phyloP scores from a whole-genome alignment of 2,329 filamentous ascomycete species.

The Alternaria burnsii region DNA sequence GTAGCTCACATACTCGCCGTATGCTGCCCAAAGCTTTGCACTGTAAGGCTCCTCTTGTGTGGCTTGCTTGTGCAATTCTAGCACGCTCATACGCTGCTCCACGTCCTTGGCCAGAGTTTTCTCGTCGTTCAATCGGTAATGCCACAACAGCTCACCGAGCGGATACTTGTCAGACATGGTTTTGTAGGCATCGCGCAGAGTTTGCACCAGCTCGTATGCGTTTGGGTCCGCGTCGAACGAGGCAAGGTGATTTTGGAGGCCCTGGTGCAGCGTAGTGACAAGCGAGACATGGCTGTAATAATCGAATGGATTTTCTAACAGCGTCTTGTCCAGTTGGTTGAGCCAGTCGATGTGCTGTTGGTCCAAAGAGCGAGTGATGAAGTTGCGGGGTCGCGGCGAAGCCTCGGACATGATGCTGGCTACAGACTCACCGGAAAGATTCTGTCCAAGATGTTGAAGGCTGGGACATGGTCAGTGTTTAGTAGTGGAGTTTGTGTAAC shows the following conservation, averaged over 20 bases:
- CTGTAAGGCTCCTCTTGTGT: slow-evolving; percentile 76
- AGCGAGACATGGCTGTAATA: slow-evolving; percentile 59
- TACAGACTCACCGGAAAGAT: slow-evolving; percentile 55
- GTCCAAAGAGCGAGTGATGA: slow-evolving; percentile 54
- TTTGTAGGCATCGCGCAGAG: slow-evolving; percentile 61
- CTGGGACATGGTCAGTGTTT: slow-evolving; percentile 22
- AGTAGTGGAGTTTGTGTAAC: slow-evolving; percentile 14
- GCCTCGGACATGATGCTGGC: slow-evolving; percentile 59
- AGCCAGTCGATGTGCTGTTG: slow-evolving; percentile 55
- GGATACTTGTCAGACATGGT: slow-evolving; percentile 71
- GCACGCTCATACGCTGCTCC: slow-evolving; percentile 72
- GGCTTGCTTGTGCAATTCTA: slow-evolving; percentile 77
- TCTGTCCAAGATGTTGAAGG: slow-evolving; percentile 46
- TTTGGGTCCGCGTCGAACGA: slow-evolving; percentile 48
- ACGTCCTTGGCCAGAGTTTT: slow-evolving; percentile 67
- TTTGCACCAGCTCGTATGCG: slow-evolving; percentile 55
- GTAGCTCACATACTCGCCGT: slow-evolving; percentile 79
- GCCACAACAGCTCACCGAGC: slow-evolving; percentile 79
- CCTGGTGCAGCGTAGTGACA: slow-evolving; percentile 59
- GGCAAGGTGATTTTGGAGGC: slow-evolving; percentile 54
- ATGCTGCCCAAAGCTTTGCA: slow-evolving; percentile 76
- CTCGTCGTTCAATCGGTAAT: slow-evolving; percentile 79
- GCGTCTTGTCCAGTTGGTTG: slow-evolving; percentile 54
- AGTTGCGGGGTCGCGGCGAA: slow-evolving; percentile 55
- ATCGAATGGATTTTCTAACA: slow-evolving; percentile 59